phyloP scores from a whole-genome alignment of 2,329 filamentous ascomycete species.

The Coniochaeta sp. region DNA sequence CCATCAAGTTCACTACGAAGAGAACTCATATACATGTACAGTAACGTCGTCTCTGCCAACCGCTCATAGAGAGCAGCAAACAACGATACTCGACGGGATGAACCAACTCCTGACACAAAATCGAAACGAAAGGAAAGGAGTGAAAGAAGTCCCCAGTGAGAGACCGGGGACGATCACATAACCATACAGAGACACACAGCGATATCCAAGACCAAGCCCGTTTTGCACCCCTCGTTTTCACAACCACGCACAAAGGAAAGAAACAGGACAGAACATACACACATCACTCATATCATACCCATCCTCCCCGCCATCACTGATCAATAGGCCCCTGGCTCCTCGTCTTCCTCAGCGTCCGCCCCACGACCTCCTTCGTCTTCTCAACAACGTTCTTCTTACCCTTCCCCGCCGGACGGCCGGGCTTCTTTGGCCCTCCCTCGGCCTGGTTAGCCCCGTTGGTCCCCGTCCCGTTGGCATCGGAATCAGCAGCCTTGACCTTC shows the following conservation, averaged over 20 bases:
- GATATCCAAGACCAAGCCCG: too few species aligned
- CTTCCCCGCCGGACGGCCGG: conserved; percentile 27
- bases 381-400: conserved; percentile 16
- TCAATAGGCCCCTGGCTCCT: conserved; percentile 18
- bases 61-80: neutral
- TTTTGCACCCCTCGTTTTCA: neutral
- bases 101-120: neutral
- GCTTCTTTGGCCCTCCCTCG: conserved; percentile 19
- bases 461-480: neutral
- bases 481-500: conserved; percentile 7
- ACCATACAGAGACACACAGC: too few species aligned
- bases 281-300: neutral
- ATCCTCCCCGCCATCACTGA: neutral
- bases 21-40: neutral
- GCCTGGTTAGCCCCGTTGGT: conserved; percentile 9
- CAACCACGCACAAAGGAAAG: neutral
- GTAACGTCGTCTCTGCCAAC: neutral
- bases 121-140: too few species aligned
- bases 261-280: conserved; percentile 1
- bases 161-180: neutral
- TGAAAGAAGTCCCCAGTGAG: neutral
- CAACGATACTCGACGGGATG: neutral
- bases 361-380: conserved; percentile 5
- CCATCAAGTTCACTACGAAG: neutral
- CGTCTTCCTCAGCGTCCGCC: conserved; percentile 16